Evolutionary conservation across 2,329 filamentous ascomycete species (phyloP), one percentile per base, ranked within the genome.

Genomic region (Leptosphaerulina australis): DNA sequence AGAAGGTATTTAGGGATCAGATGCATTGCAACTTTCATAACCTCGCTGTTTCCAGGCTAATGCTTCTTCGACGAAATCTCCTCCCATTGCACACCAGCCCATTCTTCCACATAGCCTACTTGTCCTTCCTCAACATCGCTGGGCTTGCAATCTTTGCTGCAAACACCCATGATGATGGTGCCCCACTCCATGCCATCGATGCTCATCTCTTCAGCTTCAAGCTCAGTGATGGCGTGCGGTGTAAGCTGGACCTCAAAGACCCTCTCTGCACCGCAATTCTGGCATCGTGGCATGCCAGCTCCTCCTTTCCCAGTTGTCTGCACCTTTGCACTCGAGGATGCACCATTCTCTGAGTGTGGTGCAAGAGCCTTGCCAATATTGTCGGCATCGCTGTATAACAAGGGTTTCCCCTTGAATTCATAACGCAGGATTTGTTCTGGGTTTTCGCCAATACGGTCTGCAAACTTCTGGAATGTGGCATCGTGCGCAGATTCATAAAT

Each of bases 41-140:
- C n/a, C n/a, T n/a, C n/a, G n/a, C n/a, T n/a, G n/a, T n/a, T n/a
- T n/a, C n/a, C n/a, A n/a, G n/a, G n/a, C n/a, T n/a, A n/a, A n/a
- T n/a, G n/a, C 40, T 58, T 64, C 50, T 60, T 64, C 15, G 60
- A 56, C 10, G 67, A 68, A 31, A 77, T 66, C 73, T 97, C 92
- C 75, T 99, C 94, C 94, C 93, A 99, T 74, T 99, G 94, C 58
- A 97, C 94, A 5, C 93, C 94, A n/a, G 83, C 86, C 93, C 94
- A 99, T 74, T 99, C 94, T 77, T 97, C 94, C 14, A 91, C 66
- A 74, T 95, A 97, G 1, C 87, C 90, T 0, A 86, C 83, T 65
- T 85, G 81, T 3, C 85, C 88, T 26, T 81, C 77, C 10, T 74
- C 72, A 5, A 84, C 80, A 0, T 82, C 81, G 5, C 72, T 72